These are phyloP conservation scores for Kwoniella mangroviensis DNA, from an alignment of 768 basidiomycete genomes.

Conservation along the genomic window DNA sequence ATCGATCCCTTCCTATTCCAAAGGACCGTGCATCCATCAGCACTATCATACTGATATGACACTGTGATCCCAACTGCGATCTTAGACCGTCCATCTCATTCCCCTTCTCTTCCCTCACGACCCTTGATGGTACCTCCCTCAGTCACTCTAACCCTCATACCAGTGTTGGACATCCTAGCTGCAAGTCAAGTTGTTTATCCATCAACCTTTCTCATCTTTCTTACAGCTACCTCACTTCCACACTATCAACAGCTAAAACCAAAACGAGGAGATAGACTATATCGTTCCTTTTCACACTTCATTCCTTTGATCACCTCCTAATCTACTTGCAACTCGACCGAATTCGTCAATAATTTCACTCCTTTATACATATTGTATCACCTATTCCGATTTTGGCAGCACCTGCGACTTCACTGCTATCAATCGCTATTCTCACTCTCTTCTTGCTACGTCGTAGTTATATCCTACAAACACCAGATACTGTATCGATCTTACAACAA, in stretches of 20 bases:
- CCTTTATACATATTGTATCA: constrained; percentile 7
- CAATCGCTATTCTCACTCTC: too few relatives aligned
- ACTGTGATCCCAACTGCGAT: not conserved
- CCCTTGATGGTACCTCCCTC: not conserved
- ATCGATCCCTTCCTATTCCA: not conserved
- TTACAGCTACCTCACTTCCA: not conserved
- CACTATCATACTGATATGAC: not conserved
- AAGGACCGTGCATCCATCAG: not conserved
- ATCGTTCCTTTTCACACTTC: not conserved
- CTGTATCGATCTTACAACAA: too few relatives aligned
- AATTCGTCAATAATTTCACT: constrained; percentile 3
- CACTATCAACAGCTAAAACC: not conserved
- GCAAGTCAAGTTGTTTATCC: constrained; percentile 12
- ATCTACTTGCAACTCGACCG: not conserved
- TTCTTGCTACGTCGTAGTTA: too few relatives aligned
- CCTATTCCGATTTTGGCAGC: not conserved
- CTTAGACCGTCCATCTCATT: not conserved
- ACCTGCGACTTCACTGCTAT: too few relatives aligned
- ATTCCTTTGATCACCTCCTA: constrained; percentile 11
- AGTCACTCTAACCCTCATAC: constrained; percentile 1
- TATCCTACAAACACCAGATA: too few relatives aligned
- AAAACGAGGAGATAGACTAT: constrained; percentile 7
- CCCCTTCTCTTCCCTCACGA: not conserved
- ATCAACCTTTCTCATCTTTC: constrained; percentile 1
- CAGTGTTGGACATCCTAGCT: not conserved